A percentile compares a stretch with the other conserved stretches of the same genome.
Conservation (phyloP, 2,329 filamentous ascomycete genomes). For the Aspergillus flavus region DNA sequence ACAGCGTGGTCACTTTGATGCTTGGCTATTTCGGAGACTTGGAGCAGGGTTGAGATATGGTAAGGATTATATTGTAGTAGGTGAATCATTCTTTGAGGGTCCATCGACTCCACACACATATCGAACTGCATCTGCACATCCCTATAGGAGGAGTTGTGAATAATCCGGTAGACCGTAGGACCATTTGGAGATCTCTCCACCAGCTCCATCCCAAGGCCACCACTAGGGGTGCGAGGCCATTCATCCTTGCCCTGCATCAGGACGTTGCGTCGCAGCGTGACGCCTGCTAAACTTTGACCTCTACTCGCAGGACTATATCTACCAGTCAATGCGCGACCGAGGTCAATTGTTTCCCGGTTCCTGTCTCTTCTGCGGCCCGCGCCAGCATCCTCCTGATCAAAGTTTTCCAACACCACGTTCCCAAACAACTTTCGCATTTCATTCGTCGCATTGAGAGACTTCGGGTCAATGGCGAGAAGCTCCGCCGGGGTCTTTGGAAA, state of each 20-base stretch:
- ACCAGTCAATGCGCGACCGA: constrained; percentile 59
- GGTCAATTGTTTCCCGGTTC: constrained; percentile 49
- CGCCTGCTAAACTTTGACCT: constrained; percentile 67
- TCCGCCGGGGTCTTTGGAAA: constrained; percentile 49
- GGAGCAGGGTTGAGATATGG: constrained; percentile 89
- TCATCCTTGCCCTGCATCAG: constrained; percentile 86
- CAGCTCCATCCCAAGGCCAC: constrained; percentile 81
- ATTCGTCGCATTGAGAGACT: constrained; percentile 80
- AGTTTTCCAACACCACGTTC: constrained; percentile 62
- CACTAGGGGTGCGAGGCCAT: constrained; percentile 78
- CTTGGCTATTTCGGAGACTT: constrained; percentile 89
- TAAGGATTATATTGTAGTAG: constrained; percentile 78
- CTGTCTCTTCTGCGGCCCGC: constrained; percentile 58
- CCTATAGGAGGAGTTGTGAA: constrained; percentile 75
- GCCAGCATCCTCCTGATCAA: constrained; percentile 52
- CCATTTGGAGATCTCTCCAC: constrained; percentile 59
- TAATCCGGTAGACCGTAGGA: constrained; percentile 73
- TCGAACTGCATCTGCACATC: constrained; percentile 76
- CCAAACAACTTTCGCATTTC: constrained; percentile 85
- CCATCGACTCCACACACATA: constrained; percentile 75
- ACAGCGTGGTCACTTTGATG: constrained; percentile 87
- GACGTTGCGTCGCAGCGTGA: constrained; percentile 74
- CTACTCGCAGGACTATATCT: constrained; percentile 57
- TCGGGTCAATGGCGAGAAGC: constrained; percentile 65
- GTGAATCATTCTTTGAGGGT: constrained; percentile 79